phyloP scores from a whole-genome alignment of 148 eudicot genomes.

The Simmondsia chinensis region DNA sequence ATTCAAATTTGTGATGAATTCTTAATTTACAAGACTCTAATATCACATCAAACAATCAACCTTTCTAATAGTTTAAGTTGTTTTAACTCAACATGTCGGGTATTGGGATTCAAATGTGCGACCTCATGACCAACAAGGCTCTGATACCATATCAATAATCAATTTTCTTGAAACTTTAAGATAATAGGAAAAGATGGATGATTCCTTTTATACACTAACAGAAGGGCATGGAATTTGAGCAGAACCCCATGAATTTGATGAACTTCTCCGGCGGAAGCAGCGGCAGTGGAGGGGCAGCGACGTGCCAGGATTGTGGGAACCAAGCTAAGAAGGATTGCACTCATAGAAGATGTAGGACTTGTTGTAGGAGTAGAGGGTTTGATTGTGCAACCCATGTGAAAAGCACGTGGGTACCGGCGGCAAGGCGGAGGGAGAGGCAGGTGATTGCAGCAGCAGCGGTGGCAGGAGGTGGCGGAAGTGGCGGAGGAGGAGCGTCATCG shows the following conservation, averaged over 20 bases:
- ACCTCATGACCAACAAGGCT: too few species aligned
- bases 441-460: constrained; percentile 7
- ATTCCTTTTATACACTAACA: too few species aligned
- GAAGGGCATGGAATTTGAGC: too few species aligned
- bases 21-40: too few species aligned
- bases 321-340: constrained; percentile 91
- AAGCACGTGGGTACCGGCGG: constrained; percentile 98
- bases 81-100: too few species aligned
- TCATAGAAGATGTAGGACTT: constrained; percentile 82
- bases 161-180: too few species aligned
- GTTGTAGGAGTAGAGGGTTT: constrained; percentile 84
- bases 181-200: too few species aligned
- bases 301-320: constrained; percentile 85
- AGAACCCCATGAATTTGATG: constrained; percentile 9
- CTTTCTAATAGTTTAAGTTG: too few species aligned
- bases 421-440: constrained; percentile 68
- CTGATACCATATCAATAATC: too few species aligned
- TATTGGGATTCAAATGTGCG: too few species aligned
- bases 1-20: too few species aligned
- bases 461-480: constrained; percentile 14
- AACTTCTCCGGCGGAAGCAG: background rate
- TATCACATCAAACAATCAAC: too few species aligned
- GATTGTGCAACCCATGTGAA: constrained; percentile 88
- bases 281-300: constrained; percentile 20
- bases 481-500: constrained; percentile 43